Evolutionary conservation across 83 land plant species (phyloP), one percentile per base, ranked within the genome.

Genomic region (Diphasiastrum complanatum): DNA sequence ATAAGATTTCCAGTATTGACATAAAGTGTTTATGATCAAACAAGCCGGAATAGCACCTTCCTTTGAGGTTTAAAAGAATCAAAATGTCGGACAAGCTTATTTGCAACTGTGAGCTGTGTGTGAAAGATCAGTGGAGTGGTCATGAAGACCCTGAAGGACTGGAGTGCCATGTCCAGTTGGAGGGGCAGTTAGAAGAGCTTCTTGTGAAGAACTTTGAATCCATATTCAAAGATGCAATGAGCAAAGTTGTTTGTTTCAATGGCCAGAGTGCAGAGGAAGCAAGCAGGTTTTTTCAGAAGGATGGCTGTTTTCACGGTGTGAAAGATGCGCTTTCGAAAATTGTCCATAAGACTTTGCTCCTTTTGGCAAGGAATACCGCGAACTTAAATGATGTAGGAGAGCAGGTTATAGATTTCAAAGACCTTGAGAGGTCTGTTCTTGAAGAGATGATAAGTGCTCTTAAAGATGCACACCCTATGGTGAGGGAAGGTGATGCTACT

Each of bases 231-330:
- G 25, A 18, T 24, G 53, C 24, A 10, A 23, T 50, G 22, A 50
- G 23, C 11, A 50, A 50, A 24, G 22, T 50, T 24, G 23, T 50
- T n/a, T n/a, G n/a, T 18, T 18, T 23, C 1, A 50, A 16, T 16
- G 53, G 1, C 10, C 22, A 50, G 12, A 50, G 53, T 24, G 53
- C 53, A 24, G 53, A 50, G 25, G 22, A 50, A 24, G 53, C 53
- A 16, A 50, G 12, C 16, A 1, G 14, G 16, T 16, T 12, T n/a
- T 11, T 50, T 12, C 12, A 16, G 24, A 50, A 18, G 23, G 22
- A 24, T 50, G 53, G 53, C 19, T 16, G 25, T 10, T 50, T 11
- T 23, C 18, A 41, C 18, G 45, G 45, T 18, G 45, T 41, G n/a
- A 41, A 18, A 18, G 45, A 41, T 41, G 45, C 45, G n/a, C 18